Conservation (phyloP, 1,139 yeast genomes). For the Zygosaccharomyces sapae region DNA sequence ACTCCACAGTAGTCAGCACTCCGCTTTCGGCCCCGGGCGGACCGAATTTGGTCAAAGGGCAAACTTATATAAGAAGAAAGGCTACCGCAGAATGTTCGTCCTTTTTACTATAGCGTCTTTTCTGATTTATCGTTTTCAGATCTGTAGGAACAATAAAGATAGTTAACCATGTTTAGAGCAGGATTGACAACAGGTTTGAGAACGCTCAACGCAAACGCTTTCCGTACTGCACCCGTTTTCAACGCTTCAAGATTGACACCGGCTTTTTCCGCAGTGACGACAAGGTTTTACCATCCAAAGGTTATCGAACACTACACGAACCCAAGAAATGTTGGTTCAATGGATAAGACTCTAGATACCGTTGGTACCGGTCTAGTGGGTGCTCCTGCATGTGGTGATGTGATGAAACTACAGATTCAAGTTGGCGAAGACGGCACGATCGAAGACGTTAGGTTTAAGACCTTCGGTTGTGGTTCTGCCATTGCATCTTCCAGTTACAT, state of each 20-base stretch:
- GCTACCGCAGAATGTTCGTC: no score
- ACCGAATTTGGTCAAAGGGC: neutral
- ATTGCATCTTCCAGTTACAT: slow-evolving; percentile 94
- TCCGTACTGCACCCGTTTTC: neutral
- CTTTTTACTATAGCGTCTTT: no score
- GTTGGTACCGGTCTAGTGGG: slow-evolving; percentile 99
- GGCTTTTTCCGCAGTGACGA: slow-evolving; percentile 6
- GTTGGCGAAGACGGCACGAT: slow-evolving; percentile 89
- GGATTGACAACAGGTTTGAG: slow-evolving; percentile 2
- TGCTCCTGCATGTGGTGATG: slow-evolving; percentile 99
- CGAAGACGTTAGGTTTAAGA: slow-evolving; percentile 93
- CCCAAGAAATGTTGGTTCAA: slow-evolving; percentile 93
- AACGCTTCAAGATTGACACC: slow-evolving; percentile 1
- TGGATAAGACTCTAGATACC: slow-evolving; percentile 67
- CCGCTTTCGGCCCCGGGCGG: slow-evolving; percentile 2
- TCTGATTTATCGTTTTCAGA: no score
- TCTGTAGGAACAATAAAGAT: neutral
- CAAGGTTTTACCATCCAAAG: slow-evolving; percentile 57
- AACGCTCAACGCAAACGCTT: neutral
- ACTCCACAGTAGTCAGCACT: neutral
- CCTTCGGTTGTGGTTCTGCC: slow-evolving; percentile 98
- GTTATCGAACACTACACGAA: slow-evolving; percentile 90
- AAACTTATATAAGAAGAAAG: neutral
- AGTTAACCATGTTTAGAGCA: neutral
- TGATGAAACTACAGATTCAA: slow-evolving; percentile 92